Evolutionary conservation across 352 stramenopile species (phyloP), one percentile per base, ranked within the genome.

Genomic region (Globisporangium alternatum): DNA sequence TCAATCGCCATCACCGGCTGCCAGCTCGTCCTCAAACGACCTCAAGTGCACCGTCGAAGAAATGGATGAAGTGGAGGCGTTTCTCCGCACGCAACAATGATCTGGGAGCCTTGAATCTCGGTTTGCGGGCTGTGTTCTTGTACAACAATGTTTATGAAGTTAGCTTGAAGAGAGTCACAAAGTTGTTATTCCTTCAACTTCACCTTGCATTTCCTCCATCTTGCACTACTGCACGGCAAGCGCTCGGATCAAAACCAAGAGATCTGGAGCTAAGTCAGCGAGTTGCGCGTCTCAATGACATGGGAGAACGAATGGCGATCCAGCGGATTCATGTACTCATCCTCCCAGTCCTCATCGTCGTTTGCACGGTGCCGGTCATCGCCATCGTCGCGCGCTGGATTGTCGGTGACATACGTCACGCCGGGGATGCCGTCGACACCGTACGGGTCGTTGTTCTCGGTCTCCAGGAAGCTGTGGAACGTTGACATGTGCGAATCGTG

Each of bases 251-350:
- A 19, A 21, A n/a, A 17, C 10, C 41, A 10, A 2, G 21, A 52
- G 35, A 15, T 17, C 47, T 59, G 28, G 8, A 10, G 21, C 30
- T 49, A 75, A 25, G 47, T 47, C 43, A 67, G 59, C 35, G 72
- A 76, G 31, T 78, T 74, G 45, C 70, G 62, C 60, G 66, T 73
- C 54, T 66, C 65, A 39, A 77, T 75, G 22, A 74, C 65, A 2
- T 66, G 65, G 17, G 68, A 58, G 56, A 77, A 80, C 22, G 73
- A 75, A n/a, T 74, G 60, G 17, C 62, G 73, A 30, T 75, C 66
- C 25, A 71, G 37, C 8, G 67, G 67, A 31, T 69, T 75, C 31
- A 21, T 45, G 51, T 72, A 74, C 59, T 64, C 60, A 19, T 39
- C 49, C 12, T 68, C 60, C 39, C 60, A 69, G 43, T 66, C 39